Percentiles rank a stretch among this genome's conserved stretches.
These are phyloP conservation scores for Penicillium sp. DNA, from an alignment of 2,329 filamentous ascomycete genomes.

Conservation along the genomic window DNA sequence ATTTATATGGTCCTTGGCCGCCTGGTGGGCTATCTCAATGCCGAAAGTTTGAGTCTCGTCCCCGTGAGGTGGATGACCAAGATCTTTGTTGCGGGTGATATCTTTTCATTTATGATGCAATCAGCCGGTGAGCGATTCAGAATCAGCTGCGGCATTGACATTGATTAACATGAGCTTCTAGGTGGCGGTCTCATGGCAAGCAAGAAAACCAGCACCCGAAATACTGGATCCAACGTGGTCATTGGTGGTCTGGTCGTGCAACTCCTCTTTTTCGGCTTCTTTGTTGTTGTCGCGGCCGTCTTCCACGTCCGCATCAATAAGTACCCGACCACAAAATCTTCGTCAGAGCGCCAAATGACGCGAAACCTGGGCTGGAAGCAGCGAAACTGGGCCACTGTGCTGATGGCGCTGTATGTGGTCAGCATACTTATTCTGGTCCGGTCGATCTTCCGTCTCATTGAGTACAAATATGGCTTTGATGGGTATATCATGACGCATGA, in stretches of 20 bases:
- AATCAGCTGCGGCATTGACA: neutral
- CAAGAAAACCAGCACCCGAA: constrained; percentile 14
- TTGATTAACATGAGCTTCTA: neutral
- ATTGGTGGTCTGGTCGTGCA: constrained; percentile 60
- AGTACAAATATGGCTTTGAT: constrained; percentile 27
- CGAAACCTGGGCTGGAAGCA: constrained; percentile 14
- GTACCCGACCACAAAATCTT: constrained; percentile 11
- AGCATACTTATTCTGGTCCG: constrained; percentile 28
- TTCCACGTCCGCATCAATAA: constrained; percentile 52
- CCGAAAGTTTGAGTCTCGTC: constrained; percentile 35
- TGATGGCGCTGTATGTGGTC: constrained; percentile 19
- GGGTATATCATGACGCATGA: constrained; percentile 32
- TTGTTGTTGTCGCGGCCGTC: constrained; percentile 51
- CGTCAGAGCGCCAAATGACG: constrained; percentile 8
- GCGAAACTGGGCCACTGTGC: constrained; percentile 20
- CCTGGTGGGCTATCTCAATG: constrained; percentile 34
- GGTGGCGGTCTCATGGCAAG: constrained; percentile 33
- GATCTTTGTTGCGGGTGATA: constrained; percentile 36
- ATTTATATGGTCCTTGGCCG: constrained; percentile 44
- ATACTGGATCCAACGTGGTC: constrained; percentile 45
- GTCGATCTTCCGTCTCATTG: constrained; percentile 30
- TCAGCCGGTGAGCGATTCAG: constrained; percentile 20
- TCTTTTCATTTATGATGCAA: constrained; percentile 36
- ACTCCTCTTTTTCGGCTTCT: constrained; percentile 59
- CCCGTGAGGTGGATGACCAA: constrained; percentile 39